Evolutionary conservation across 2,329 filamentous ascomycete species (phyloP).

Genomic region (Cordyceps cicadae): DNA sequence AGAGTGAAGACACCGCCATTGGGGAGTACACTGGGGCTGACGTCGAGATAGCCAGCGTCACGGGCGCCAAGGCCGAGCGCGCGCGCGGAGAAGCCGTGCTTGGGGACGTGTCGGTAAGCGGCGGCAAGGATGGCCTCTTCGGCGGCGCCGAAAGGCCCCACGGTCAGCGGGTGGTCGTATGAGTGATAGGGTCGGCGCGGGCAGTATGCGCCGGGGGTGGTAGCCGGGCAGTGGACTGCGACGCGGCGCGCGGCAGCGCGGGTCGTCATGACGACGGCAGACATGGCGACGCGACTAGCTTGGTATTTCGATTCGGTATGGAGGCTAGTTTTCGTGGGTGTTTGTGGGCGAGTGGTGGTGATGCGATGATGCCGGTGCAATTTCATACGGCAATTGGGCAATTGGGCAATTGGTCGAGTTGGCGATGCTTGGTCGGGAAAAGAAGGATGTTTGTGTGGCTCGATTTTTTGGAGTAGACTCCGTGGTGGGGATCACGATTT

Average conservation of each 20-base stretch:
- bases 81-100: constrained; percentile 70
- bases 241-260: background rate
- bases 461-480: background rate
- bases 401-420: no score
- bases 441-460: background rate
- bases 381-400: no score
- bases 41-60: constrained; percentile 79
- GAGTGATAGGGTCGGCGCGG: constrained; percentile 56
- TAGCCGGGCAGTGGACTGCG: background rate
- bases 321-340: background rate
- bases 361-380: background rate
- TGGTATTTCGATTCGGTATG: background rate
- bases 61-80: constrained; percentile 70
- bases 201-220: background rate
- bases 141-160: constrained; percentile 54
- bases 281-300: background rate
- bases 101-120: constrained; percentile 70
- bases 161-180: constrained; percentile 53
- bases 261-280: background rate
- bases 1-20: constrained; percentile 73
- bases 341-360: background rate
- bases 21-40: constrained; percentile 74
- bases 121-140: constrained; percentile 73
- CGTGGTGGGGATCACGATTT: background rate
- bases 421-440: no score